Evolutionary conservation across 1,139 yeast species (phyloP), one percentile per base, ranked within the genome.

Genomic region (Yamadazyma triangularis): DNA sequence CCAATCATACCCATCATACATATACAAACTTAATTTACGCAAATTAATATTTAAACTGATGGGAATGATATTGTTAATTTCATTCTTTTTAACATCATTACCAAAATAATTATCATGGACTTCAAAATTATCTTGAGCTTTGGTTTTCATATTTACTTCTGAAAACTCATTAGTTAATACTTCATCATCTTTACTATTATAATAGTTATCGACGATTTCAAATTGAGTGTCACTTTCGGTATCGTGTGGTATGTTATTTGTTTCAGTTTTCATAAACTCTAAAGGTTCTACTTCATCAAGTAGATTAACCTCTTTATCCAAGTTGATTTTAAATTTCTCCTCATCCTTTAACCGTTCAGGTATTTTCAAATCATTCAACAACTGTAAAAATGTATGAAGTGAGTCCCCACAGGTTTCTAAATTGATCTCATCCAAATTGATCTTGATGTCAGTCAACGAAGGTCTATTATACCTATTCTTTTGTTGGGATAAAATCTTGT

Each of bases 1-100:
- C 95, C 97, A 88, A 51, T 91, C 98, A 49, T 80, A 91, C 0
- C 99, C 99, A 59, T 91, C 98, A 51, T 75, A 79, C 24, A 91
- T 57, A 36, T 73, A 77, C 37, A 91, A 58, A 4, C 32, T 34
- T 22, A 41, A 32, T 22, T 34, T 36, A 3, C 47, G 40, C 8
- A 44, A 8, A 34, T 61, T 63, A 4, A 66, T 39, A 30, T 56
- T 58, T 15, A 65, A 24, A 26, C 50, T 52, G 3, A 61, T 38
- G 1, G 70, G 69, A 26, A 51, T 51, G 13, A 51, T 47, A 18
- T 34, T 35, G 10, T 28, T 14, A 9, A 7, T 18, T 12, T 31
- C 32, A 3, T 33, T 33, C 3, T 29, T 28, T 6, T 28, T 27
- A 4, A 29, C 28, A 6, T 27, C 34, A 3, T 29, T 32, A 24